Conservation (phyloP, 106 monocot species). For the Hemerocallis citrina region DNA sequence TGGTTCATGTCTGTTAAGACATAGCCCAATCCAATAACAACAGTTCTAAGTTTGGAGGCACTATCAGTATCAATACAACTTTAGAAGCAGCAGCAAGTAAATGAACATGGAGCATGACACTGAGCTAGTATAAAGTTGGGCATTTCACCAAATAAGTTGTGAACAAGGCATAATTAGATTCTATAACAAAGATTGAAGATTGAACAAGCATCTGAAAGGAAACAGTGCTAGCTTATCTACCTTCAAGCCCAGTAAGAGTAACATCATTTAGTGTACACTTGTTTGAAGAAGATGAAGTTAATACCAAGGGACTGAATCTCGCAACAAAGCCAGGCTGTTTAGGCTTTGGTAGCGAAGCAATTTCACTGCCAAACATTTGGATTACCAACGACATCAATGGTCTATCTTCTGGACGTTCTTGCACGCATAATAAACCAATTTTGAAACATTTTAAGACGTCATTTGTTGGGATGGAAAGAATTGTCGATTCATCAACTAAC, state of each 20-base stretch:
- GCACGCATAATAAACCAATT: conserved; percentile 18
- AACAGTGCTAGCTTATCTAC: background rate
- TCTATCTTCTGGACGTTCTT: conserved; percentile 8
- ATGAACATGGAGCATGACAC: too few species aligned
- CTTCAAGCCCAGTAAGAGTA: background rate
- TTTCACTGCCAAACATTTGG: conserved; percentile 3
- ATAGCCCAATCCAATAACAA: too few species aligned
- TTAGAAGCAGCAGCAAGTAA: too few species aligned
- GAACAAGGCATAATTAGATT: too few species aligned
- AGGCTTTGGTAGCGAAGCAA: conserved; percentile 1
- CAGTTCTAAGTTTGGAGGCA: too few species aligned
- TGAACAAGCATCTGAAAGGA: too few species aligned
- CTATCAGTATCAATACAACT: too few species aligned
- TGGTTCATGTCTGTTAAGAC: too few species aligned
- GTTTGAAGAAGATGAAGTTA: background rate
- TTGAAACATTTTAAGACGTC: conserved; percentile 11
- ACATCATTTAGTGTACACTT: background rate
- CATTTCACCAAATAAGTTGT: too few species aligned
- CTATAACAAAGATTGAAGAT: too few species aligned
- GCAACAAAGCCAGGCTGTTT: background rate
- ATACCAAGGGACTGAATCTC: background rate
- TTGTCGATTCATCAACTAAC: conserved; percentile 6
- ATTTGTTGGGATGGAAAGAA: background rate
- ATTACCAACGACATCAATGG: conserved; percentile 9
- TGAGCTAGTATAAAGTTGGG: too few species aligned